Base-by-base conservation (phyloP, 2,329 filamentous ascomycete species). In the Aspergillus piperis region DNA sequence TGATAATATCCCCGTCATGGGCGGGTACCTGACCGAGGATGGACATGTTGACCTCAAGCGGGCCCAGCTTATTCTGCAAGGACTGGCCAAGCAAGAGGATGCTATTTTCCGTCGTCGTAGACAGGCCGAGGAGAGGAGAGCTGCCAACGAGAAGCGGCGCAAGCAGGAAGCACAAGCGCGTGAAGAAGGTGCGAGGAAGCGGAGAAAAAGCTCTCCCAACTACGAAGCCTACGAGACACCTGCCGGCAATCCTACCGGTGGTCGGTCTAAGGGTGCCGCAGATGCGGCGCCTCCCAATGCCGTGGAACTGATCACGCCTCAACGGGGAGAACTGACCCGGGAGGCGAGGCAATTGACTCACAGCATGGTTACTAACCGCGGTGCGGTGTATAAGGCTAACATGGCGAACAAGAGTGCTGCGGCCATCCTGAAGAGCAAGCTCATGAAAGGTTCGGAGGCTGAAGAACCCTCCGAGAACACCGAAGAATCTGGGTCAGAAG, bases 1-100 rank as follows among this genome's bases (percentile, higher is more conserved):
- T 72, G 92, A 97, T 67, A 96, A 96, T 64, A 82, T 98, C 19
- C 90, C 92, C 3, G 76, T 85, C 41, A 97, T 99, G 92, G 93
- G 92, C 49, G 95, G 95, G 11, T 99, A 97, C 75, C 84, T 99
- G 54, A 99, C 95, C 47, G 94, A 96, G 73, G 94, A 99, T 77
- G 95, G 95, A 2, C 88, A 90, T 68, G 92, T 98, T 62, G 90
- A 98, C 73, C 84, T 99, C 59, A 86, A 88, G 60, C 86, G 90
- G 69, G 93, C 92, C 8, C 95, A 99, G 73, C 83, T 89, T 67
- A 98, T 99, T 70, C 81, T 99, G 52, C 84, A 90, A 69, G 94
- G 92, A 1, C 83, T 99, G 19, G 95, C 92, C 1, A 94, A 90
- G 74, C 92, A 96, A 76, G 95, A 99, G 79, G 91, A 96, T 74